Evolutionary conservation across 2,329 filamentous ascomycete genomes (phyloP).

Genomic region (Cladosporium sp.): DNA sequence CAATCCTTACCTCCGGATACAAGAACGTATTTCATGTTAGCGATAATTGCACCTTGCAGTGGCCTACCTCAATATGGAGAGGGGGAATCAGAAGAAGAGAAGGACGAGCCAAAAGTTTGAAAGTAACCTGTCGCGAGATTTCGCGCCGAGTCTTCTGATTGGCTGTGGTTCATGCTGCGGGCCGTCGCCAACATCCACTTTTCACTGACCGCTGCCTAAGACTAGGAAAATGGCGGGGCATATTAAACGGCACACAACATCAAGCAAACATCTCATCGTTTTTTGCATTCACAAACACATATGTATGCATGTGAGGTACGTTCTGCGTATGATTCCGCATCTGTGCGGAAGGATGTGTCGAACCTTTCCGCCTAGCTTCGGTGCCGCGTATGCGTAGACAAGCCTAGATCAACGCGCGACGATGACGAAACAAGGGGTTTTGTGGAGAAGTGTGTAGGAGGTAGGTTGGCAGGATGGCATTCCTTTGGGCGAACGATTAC

Average conservation of each 20-base stretch:
- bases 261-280: no score
- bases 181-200: no score
- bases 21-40: slow-evolving; percentile 74
- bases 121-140: slow-evolving; percentile 6
- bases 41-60: slow-evolving; percentile 32
- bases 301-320: no score
- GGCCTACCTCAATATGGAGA: slow-evolving; percentile 36
- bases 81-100: slow-evolving; percentile 33
- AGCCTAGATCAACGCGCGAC: background rate
- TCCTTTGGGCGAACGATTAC: background rate
- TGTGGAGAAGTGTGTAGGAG: slow-evolving; percentile 2
- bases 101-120: slow-evolving; percentile 11
- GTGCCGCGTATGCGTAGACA: slow-evolving; percentile 5
- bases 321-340: no score
- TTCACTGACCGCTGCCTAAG: slow-evolving; percentile 1
- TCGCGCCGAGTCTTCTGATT: slow-evolving; percentile 4
- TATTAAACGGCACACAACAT: no score
- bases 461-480: slow-evolving; percentile 1
- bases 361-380: background rate
- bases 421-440: slow-evolving; percentile 11
- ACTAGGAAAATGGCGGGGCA: background rate
- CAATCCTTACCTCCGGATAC: slow-evolving; percentile 66
- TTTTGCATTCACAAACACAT: no score
- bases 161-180: background rate
- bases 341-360: background rate